Evolutionary conservation across 768 basidiomycete genomes (phyloP), one percentile per base, ranked within the genome.

Genomic region (Lactifluus echinatus): DNA sequence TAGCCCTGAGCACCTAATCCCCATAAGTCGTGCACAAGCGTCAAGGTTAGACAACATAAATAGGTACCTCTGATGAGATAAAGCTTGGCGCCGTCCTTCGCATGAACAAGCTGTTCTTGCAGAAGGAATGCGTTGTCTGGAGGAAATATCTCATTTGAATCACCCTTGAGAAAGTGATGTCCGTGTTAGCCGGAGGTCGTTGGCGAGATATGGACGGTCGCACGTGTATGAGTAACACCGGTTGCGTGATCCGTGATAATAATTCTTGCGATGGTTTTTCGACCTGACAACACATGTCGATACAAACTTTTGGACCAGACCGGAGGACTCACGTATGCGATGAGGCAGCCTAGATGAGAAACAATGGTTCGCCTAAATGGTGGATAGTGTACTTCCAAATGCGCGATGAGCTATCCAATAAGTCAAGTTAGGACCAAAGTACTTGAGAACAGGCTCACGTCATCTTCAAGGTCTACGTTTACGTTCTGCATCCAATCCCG

Each of bases 361-460:
- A 63, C 45, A 23, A 47, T 26, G 14, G 26, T 54, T 15, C 67
- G 55, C 19, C 55, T 59, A 29, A 55, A 60, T 23, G 67, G 67
- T 26, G 67, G 66, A 36, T 59, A 64, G 23, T 59, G 58, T 17
- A 50, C 61, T 55, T 59, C 54, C 54, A 65, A 56, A 50, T 58
- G 60, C 14, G 57, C 66, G 29, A 64, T 61, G 4, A 67, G 50
- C 65, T 66, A 46, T 29, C 8, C 12, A 7, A 39, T 19, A n/a
- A 4, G 24, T 45, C 17, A 45, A 53, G 47, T 44, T n/a, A 10
- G 6, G 15, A 11, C 21, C 7, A 28, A 23, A 8, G 10, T 15
- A 11, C 7, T 19, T 52, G 1, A 28, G 28, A 28, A 14, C 6
- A 4, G 4, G 26, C 63, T 42, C 39, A 63, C 63, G 6, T 63